Evolutionary conservation across 2,329 filamentous ascomycete genomes (phyloP).

Genomic region (Arachnopeziza araneosa): DNA sequence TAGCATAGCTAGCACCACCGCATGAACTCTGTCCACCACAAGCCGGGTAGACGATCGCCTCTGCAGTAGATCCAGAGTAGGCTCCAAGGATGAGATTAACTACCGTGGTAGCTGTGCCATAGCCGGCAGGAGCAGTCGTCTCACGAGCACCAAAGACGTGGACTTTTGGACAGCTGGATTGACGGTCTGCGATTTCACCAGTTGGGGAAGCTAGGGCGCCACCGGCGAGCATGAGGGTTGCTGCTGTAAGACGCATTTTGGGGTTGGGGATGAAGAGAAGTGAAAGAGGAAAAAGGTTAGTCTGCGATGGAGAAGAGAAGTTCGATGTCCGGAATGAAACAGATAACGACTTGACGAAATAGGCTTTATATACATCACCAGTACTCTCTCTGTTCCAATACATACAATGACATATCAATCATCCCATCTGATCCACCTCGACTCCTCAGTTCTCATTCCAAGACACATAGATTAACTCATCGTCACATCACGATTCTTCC

Average conservation of each 20-base stretch:
- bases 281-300: neutral
- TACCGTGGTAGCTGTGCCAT: slow-evolving; percentile 44
- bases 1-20: slow-evolving; percentile 52
- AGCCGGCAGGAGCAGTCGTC: slow-evolving; percentile 43
- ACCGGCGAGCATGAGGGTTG: slow-evolving; percentile 6
- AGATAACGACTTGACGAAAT: neutral
- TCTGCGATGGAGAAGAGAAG: neutral
- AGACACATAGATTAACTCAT: neutral
- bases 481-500: neutral
- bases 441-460: neutral
- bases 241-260: neutral
- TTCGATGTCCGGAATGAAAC: neutral
- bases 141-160: slow-evolving; percentile 48
- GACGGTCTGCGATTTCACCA: slow-evolving; percentile 8
- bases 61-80: slow-evolving; percentile 46
- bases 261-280: neutral
- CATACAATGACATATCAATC: neutral
- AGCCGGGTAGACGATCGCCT: slow-evolving; percentile 54
- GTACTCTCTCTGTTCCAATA: neutral
- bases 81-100: slow-evolving; percentile 44
- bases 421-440: neutral
- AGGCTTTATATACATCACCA: neutral
- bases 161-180: slow-evolving; percentile 36
- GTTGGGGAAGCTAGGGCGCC: slow-evolving; percentile 5
- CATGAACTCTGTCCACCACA: slow-evolving; percentile 56